Evolutionary conservation across 1,284 basidiomycete species (phyloP), one percentile per base, ranked within the genome.

Genomic region (Flammula alnicola): DNA sequence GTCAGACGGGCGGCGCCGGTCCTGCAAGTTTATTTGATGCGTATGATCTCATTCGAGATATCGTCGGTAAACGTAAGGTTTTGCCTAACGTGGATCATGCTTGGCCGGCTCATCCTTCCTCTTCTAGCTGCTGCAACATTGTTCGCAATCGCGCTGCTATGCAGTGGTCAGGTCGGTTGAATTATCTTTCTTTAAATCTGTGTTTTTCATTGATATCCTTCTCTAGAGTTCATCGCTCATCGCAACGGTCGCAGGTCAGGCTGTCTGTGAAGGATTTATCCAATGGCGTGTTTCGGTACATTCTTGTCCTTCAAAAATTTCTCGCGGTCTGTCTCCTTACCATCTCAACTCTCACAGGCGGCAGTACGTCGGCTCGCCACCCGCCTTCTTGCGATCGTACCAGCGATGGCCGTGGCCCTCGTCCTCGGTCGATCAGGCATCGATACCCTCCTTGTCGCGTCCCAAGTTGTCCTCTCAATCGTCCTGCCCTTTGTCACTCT

Each of bases 211-310:
- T 44, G 38, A 46, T 36, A 23, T 14, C 20, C 20, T 40, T 16
- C 16, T 14, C 11, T 42, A 98, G 75, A 93, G 91, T 56, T 92
- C 96, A 0, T 93, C 90, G 7, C 84, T 98, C 53, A 92, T 97
- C 1, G 95, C 93, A 5, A 98, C 95, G 0, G 79, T 98, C 9
- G 91, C 94, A 0, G 96, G 95, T 0, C 88, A 98, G 70, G 87
- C 95, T 36, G 90, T 98, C 26, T 89, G 88, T 0, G 96, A 98
- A 70, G 96, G 96, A 0, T 97, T 98, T 69, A 79, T 99, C 53
- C 83, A 85, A 49, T 98, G 95, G 95, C 81, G 81, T 44, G 80
- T 93, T 40, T 89, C 91, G 48, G 90, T 92, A 63, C 67, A 81
- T 68, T 36, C n/a, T n/a, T n/a, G n/a, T 27, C 44, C n/a, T 48